Evolutionary conservation across 2,329 filamentous ascomycete genomes (phyloP), one percentile per base, ranked within the genome.

Genomic region (Geosmithia flava): DNA sequence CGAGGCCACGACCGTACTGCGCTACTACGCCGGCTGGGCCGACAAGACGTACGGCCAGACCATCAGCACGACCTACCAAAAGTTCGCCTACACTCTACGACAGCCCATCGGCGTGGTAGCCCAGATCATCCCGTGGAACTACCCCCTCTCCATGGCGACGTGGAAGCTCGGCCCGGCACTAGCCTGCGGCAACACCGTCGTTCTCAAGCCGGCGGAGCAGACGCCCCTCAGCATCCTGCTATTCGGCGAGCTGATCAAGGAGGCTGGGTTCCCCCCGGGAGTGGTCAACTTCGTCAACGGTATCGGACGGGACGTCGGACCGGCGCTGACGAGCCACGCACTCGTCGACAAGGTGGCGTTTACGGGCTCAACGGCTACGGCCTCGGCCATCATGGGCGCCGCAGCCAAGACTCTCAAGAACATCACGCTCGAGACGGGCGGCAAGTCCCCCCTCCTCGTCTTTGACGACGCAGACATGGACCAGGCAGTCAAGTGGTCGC

Each of bases 101-200:
- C 79, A 86, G 60, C 83, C 83, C 2, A 65, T 86, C 27, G 83
- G 83, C 45, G 83, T 87, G 0, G 81, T 81, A 52, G 81, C 72
- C 7, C 67, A 69, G 60, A 85, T 86, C 51, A 85, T 85, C 51
- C 81, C 81, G 3, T 87, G 82, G 81, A 87, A 87, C 61, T 85
- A 80, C 55, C 82, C 82, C 3, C 40, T 48, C 15, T 17, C n/a
- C 47, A 48, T 44, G 47, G 41, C 41, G 17, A 40, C 41, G 19
- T 86, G 82, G 81, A 87, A 87, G 58, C 71, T 87, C 15, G 83
- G 81, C 19, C 83, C 84, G 30, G 78, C 77, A 7, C 58, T 81
- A 44, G 75, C 76, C 29, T 72, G 74, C 50, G 77, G 78, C 49
- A 80, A 80, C 61, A 75, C 75, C 2, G 65, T 81, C 33, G 68